Evolutionary conservation across 1,284 basidiomycete species (phyloP).

Genomic region (Spongispora temasekensis): DNA sequence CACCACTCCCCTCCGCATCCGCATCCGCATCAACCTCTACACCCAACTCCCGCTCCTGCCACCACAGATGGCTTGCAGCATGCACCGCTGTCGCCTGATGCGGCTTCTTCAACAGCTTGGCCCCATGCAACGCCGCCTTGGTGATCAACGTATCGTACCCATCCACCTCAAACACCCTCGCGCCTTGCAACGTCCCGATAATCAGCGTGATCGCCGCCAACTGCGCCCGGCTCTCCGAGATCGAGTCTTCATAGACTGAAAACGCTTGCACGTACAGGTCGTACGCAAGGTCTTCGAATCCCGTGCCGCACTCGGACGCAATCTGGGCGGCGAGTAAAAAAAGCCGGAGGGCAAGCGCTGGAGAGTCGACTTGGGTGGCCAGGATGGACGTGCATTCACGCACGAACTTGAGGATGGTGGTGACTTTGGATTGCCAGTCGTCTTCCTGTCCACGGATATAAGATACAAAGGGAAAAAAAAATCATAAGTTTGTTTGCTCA

Average conservation of each 20-base stretch:
- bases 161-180: constrained; percentile 84
- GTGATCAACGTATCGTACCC: constrained; percentile 96
- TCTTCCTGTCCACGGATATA: constrained; percentile 58
- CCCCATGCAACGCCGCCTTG: constrained; percentile 92
- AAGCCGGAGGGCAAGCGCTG: constrained; percentile 84
- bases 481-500: constrained; percentile 22
- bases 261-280: constrained; percentile 96
- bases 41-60: no score
- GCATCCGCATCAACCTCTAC: no score
- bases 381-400: constrained; percentile 90
- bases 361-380: constrained; percentile 88
- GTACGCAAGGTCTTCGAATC: constrained; percentile 90
- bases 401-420: constrained; percentile 86
- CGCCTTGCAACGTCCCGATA: constrained; percentile 83
- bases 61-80: constrained; percentile 94
- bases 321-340: constrained; percentile 95
- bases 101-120: constrained; percentile 93
- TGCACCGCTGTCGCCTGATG: constrained; percentile 95
- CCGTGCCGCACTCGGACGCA: constrained; percentile 78
- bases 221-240: constrained; percentile 90
- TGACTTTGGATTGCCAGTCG: constrained; percentile 83
- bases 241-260: constrained; percentile 93
- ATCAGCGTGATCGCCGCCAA: constrained; percentile 92
- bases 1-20: no score
- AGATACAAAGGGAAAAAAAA: constrained; percentile 3